Evolutionary conservation across 2,329 filamentous ascomycete species (phyloP), one percentile per base, ranked within the genome.

Genomic region (Cladophialophora bantiana): DNA sequence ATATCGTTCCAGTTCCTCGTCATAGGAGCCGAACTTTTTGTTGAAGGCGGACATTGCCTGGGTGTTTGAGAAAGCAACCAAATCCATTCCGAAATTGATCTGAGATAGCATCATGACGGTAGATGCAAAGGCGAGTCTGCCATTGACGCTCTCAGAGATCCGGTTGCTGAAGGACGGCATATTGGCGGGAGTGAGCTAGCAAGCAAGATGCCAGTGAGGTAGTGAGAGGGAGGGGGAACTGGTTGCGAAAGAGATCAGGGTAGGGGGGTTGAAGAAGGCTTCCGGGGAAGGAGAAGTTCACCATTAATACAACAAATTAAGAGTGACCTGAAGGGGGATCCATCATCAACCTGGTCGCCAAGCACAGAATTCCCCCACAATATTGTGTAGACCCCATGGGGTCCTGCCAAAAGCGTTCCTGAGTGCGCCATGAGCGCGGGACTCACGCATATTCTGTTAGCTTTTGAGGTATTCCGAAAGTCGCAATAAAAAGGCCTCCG

Each of bases 1-100:
- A 36, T 60, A 63, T 42, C 52, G 52, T 20, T 64, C 38, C 13
- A 53, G 38, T n/a, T 67, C 59, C 6, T 40, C 26, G 35, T 62
- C 18, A 60, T 48, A 67, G 5, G 7, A 2, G 10, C 65, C 65
- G 32, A 63, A 67, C 31, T 67, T 56, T 20, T 58, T 18, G 26
- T 67, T 53, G 26, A 67, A 67, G 0, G 65, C 42, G 7, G 40
- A 18, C 65, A 67, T 59, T 5, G 65, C 65, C 31, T 67, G 65
- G 4, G 65, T 67, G 26, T 50, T 57, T 6, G 59, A 50, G 45
- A 63, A 64, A 3, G 57, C 65, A 7, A 55, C 48, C 20, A 57
- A 10, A 15, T 67, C 65, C 54, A 67, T 56, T n/a, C 65, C 65
- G 40, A 59, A 67, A 36, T 67, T 67, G 60, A 67, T 57, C 35